Evolutionary conservation across 2,329 filamentous ascomycete species (phyloP).

Genomic region (Hypomyces rosellus): DNA sequence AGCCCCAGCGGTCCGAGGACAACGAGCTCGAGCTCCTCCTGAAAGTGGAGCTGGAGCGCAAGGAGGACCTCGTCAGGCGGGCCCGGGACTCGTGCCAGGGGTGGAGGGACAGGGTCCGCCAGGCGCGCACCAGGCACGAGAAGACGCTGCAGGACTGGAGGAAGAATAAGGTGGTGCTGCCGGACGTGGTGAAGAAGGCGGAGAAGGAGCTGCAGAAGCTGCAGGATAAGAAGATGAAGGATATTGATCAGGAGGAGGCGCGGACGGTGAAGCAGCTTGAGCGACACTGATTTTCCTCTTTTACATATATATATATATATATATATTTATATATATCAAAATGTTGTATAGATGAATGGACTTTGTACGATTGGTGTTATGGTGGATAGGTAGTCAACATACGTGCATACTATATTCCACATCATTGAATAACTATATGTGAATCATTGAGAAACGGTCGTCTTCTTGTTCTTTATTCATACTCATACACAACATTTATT

Average conservation of each 20-base stretch:
- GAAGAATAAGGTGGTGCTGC: conserved; percentile 36
- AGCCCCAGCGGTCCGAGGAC: conserved; percentile 51
- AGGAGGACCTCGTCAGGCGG: conserved; percentile 39
- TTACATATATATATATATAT: no score
- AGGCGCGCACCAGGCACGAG: conserved; percentile 41
- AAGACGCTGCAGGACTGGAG: conserved; percentile 45
- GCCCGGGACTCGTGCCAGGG: conserved; percentile 41
- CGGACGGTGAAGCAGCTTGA: conserved; percentile 37
- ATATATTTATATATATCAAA: no score
- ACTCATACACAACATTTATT: background rate
- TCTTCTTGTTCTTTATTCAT: no score
- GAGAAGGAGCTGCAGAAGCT: conserved; percentile 42
- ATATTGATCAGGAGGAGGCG: conserved; percentile 45
- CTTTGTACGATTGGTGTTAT: no score
- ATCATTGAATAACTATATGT: no score
- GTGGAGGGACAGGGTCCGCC: conserved; percentile 46
- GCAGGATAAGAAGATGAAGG: conserved; percentile 48
- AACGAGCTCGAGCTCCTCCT: conserved; percentile 54
- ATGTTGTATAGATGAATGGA: conserved; percentile 14
- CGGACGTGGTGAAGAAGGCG: conserved; percentile 44
- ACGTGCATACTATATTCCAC: background rate
- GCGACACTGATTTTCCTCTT: conserved; percentile 15
- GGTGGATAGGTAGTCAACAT: no score
- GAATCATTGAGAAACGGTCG: no score
- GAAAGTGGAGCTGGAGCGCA: conserved; percentile 45